Percentiles rank a stretch among this genome's conserved stretches.
These are phyloP conservation scores for Polygonum aviculare DNA, from an alignment of 148 eudicot species.

Conservation along the genomic window DNA sequence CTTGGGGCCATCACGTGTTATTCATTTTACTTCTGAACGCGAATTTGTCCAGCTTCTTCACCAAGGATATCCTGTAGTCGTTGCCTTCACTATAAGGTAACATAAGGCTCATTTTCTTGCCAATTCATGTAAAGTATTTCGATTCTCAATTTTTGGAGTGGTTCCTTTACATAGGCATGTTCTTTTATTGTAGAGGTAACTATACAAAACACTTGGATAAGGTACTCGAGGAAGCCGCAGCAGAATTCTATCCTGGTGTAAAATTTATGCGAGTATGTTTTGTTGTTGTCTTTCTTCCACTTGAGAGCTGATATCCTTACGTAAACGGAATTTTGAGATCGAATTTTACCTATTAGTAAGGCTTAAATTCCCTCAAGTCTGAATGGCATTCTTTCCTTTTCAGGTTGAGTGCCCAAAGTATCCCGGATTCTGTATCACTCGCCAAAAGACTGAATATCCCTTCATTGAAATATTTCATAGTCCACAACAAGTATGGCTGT, in stretches of 20 bases:
- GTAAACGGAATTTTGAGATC: no score
- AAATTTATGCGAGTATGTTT: slow-evolving; percentile 83
- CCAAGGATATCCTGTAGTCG: slow-evolving; percentile 81
- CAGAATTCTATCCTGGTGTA: slow-evolving; percentile 74
- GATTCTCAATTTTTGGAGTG: not conserved
- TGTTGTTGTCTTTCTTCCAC: not conserved
- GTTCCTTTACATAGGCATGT: slow-evolving; percentile 6
- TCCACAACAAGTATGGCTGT: slow-evolving; percentile 68
- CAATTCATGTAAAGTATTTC: not conserved
- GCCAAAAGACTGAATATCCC: slow-evolving; percentile 88
- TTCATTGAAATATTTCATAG: slow-evolving; percentile 87
- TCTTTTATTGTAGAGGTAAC: slow-evolving; percentile 50
- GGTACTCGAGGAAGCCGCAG: slow-evolving; percentile 91
- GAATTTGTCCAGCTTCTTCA: slow-evolving; percentile 90
- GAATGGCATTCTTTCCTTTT: not conserved
- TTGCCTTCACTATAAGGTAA: slow-evolving; percentile 88
- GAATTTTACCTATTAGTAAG: no score
- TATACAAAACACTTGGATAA: slow-evolving; percentile 78
- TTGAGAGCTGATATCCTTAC: not conserved
- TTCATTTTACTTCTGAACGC: slow-evolving; percentile 92
- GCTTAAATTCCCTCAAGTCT: not conserved
- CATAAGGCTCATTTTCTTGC: not conserved
- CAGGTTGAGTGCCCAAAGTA: slow-evolving; percentile 98
- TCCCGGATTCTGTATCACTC: slow-evolving; percentile 90
- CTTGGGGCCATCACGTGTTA: slow-evolving; percentile 79